A percentile compares a stretch with the other conserved stretches of the same genome.
These are phyloP conservation scores for Mortierella sp. DNA, from an alignment of 371 early-diverging fungal species.

Conservation along the genomic window DNA sequence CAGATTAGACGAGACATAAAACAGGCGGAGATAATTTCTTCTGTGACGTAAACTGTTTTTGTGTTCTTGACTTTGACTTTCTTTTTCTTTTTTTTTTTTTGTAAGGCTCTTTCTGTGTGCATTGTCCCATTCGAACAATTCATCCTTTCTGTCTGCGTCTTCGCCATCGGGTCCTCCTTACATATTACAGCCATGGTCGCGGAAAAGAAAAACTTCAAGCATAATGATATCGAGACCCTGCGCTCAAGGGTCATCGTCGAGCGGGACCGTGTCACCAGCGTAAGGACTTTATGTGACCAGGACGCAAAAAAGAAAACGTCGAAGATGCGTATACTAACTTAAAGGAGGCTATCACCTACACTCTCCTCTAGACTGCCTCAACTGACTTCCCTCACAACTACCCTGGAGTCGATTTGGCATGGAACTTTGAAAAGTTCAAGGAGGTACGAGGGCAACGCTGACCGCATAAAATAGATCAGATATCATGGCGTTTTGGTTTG, in stretches of 20 bases:
- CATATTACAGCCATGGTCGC: slow-evolving; percentile 27
- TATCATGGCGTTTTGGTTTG: neutral
- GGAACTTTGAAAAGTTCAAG: slow-evolving; percentile 72
- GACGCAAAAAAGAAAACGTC: neutral
- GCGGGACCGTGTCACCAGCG: slow-evolving; percentile 70
- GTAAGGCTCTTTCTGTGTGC: too few species aligned
- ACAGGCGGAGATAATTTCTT: too few species aligned
- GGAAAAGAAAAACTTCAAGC: slow-evolving; percentile 48
- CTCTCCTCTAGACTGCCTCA: slow-evolving; percentile 63
- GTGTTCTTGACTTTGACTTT: too few species aligned
- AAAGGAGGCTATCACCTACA: neutral
- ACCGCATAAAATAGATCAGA: neutral
- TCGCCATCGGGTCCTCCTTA: neutral
- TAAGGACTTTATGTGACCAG: slow-evolving; percentile 34
- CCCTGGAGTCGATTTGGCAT: slow-evolving; percentile 66
- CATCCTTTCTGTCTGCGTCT: too few species aligned
- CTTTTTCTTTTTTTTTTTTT: neutral
- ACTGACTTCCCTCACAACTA: slow-evolving; percentile 74
- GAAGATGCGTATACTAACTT: neutral
- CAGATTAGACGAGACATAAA: too few species aligned
- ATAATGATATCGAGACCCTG: slow-evolving; percentile 55
- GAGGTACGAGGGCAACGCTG: slow-evolving; percentile 56
- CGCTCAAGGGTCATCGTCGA: slow-evolving; percentile 69
- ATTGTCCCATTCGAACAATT: too few species aligned
- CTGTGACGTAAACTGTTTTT: neutral